Evolutionary conservation across 495 filamentous ascomycete genomes (phyloP).

Genomic region (Daldinia concentrica): DNA sequence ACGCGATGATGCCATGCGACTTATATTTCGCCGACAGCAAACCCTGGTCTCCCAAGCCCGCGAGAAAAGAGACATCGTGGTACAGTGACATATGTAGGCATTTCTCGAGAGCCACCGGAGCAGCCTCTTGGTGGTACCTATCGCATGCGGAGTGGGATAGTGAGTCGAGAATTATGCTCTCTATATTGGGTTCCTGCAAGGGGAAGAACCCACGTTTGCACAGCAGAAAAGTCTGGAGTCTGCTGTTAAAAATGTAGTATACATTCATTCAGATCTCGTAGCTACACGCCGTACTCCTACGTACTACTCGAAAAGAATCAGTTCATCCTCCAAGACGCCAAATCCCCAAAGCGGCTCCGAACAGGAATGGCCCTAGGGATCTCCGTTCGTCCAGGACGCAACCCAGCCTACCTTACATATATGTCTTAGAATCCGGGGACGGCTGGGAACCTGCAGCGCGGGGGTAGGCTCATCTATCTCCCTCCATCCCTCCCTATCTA

Average conservation of each 20-base stretch:
- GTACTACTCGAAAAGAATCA: slow-evolving; percentile 23
- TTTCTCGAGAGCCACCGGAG: slow-evolving; percentile 2
- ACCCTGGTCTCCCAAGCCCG: slow-evolving; percentile 22
- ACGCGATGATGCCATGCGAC: slow-evolving; percentile 44
- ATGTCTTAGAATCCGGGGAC: slow-evolving; percentile 43
- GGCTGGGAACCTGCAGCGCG: slow-evolving; percentile 41
- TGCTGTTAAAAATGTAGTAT: not conserved
- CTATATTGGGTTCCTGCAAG: slow-evolving; percentile 14
- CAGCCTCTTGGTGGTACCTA: slow-evolving; percentile 3
- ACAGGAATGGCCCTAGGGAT: slow-evolving; percentile 9
- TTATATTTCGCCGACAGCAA: slow-evolving; percentile 43
- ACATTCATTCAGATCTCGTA: slow-evolving; percentile 10
- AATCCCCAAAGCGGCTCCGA: slow-evolving; percentile 27
- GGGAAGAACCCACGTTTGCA: slow-evolving; percentile 7
- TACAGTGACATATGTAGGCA: slow-evolving; percentile 15
- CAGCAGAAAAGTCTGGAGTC: slow-evolving; percentile 6
- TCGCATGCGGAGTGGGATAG: slow-evolving; percentile 2
- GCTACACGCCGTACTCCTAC: slow-evolving; percentile 9
- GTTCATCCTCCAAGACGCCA: slow-evolving; percentile 25
- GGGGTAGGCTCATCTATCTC: slow-evolving; percentile 37
- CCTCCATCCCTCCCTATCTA: slow-evolving; percentile 4
- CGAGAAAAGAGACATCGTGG: not conserved
- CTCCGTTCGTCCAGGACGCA: slow-evolving; percentile 40
- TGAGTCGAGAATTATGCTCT: slow-evolving; percentile 17
- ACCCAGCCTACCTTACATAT: slow-evolving; percentile 16